Percentiles rank a stretch among this genome's conserved stretches.
phyloP scores from a whole-genome alignment of 352 stramenopile genomes.

The Globisporangium yorkense region DNA sequence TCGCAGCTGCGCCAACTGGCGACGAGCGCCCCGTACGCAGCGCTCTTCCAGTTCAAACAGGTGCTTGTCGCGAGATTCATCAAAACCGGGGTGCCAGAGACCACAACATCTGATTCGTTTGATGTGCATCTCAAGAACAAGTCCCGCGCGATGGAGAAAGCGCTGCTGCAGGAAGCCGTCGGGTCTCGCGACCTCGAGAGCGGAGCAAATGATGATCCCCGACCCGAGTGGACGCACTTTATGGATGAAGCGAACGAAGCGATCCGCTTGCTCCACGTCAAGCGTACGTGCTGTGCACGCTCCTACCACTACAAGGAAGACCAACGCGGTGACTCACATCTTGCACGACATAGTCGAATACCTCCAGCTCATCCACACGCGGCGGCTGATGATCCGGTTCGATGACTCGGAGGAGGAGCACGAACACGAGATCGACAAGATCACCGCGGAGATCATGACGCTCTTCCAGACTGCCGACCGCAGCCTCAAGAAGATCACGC shows the following conservation, averaged over 20 bases:
- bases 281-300: conserved; percentile 30
- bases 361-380: conserved; percentile 69
- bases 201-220: conserved; percentile 17
- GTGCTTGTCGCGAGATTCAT: conserved; percentile 11
- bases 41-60: conserved; percentile 51
- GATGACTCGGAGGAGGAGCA: conserved; percentile 58
- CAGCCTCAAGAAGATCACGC: conserved; percentile 65
- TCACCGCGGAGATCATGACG: conserved; percentile 56
- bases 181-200: conserved; percentile 29
- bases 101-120: neutral
- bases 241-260: conserved; percentile 60
- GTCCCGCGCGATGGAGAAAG: conserved; percentile 50
- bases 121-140: conserved; percentile 29
- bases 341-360: conserved; percentile 51
- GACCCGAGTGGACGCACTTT: conserved; percentile 60
- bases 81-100: no score
- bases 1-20: conserved; percentile 49
- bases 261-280: conserved; percentile 57
- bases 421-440: conserved; percentile 61
- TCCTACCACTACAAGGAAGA: neutral
- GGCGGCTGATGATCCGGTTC: conserved; percentile 79
- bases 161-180: conserved; percentile 47
- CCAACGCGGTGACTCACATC: neutral
- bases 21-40: conserved; percentile 31
- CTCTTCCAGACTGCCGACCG: conserved; percentile 69